A percentile compares a stretch with the other conserved stretches of the same genome.
Conservation (phyloP, 2,329 filamentous ascomycete genomes). For the Ceratocystis cacaofunesta region DNA sequence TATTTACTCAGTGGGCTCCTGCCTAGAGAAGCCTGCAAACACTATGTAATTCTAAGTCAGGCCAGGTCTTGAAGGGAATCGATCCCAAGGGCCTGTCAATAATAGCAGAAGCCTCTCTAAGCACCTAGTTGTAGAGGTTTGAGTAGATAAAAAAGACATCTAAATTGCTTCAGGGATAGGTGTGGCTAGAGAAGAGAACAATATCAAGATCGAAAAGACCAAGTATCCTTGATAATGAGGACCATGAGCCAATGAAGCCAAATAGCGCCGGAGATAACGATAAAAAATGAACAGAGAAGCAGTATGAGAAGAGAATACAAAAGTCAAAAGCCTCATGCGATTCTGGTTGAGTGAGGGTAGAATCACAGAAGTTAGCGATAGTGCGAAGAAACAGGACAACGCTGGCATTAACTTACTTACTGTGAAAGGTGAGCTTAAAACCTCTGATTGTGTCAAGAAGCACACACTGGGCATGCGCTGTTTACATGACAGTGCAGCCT, state of each 20-base stretch:
- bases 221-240: background rate
- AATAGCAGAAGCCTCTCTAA: background rate
- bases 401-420: background rate
- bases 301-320: background rate
- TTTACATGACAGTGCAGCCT: conserved; percentile 3
- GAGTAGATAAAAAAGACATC: background rate
- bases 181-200: background rate
- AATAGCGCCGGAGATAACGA: background rate
- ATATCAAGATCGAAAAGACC: background rate
- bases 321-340: background rate
- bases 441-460: background rate
- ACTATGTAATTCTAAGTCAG: background rate
- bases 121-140: background rate
- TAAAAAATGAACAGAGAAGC: background rate
- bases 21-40: background rate
- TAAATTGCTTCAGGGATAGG: background rate
- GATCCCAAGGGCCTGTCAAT: background rate
- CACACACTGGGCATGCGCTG: background rate
- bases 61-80: background rate
- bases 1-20: background rate
- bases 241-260: background rate
- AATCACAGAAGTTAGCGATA: no score
- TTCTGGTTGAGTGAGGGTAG: background rate
- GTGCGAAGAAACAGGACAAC: background rate
- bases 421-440: background rate